Percentiles rank a stretch among this genome's conserved stretches.
Conservation (phyloP, 148 eudicot species). For the Amaranthus palmeri region DNA sequence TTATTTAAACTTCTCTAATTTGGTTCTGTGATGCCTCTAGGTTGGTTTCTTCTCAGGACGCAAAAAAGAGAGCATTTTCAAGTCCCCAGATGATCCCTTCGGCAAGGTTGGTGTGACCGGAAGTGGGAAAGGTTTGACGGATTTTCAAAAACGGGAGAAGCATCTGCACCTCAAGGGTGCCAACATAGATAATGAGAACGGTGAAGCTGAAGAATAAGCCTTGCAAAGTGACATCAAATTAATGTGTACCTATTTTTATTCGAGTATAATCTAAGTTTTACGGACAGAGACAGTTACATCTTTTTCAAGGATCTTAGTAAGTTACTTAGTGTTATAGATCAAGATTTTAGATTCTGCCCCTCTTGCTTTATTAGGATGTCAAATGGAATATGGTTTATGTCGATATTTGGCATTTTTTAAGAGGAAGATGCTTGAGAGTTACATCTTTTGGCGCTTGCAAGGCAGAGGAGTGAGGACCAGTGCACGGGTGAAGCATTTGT, state of each 20-base stretch:
- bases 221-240: not conserved
- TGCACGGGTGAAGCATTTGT: no score
- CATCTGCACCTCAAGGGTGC: conserved; percentile 92
- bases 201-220: conserved; percentile 52
- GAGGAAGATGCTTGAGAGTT: no score
- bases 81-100: conserved; percentile 92
- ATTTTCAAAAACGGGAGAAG: conserved; percentile 90
- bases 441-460: no score
- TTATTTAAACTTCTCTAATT: conserved; percentile 1
- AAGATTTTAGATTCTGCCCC: not conserved
- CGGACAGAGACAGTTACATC: conserved; percentile 4
- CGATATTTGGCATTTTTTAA: not conserved
- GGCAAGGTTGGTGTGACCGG: conserved; percentile 99
- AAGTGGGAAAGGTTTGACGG: conserved; percentile 96
- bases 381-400: conserved; percentile 3
- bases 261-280: not conserved
- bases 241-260: not conserved
- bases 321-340: not conserved
- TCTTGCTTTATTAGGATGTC: not conserved
- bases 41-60: conserved; percentile 96
- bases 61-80: conserved; percentile 90
- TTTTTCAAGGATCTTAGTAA: not conserved
- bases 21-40: conserved; percentile 25
- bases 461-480: no score
- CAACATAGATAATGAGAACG: conserved; percentile 36